Conservation (phyloP, 2,329 filamentous ascomycete species). For the Lecanoromycetidae sp. region DNA sequence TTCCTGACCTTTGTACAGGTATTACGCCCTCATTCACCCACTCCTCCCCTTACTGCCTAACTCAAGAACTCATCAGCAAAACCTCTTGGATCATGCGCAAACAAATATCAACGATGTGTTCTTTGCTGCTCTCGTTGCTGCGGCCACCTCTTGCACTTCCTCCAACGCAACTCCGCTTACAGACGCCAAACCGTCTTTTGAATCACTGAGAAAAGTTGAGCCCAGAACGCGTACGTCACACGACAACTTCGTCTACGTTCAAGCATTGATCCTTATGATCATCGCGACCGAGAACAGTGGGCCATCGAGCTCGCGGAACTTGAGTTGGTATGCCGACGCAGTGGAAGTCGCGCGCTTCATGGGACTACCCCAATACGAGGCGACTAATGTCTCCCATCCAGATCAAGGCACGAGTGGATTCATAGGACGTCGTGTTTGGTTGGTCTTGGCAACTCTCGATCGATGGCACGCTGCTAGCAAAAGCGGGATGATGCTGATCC, state of each 20-base stretch:
- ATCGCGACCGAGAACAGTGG: slow-evolving; percentile 55
- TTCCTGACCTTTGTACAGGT: slow-evolving; percentile 35
- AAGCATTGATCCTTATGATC: slow-evolving; percentile 31
- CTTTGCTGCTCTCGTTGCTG: slow-evolving; percentile 47
- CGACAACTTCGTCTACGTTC: slow-evolving; percentile 30
- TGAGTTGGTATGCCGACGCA: slow-evolving; percentile 49
- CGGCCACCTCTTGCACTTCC: slow-evolving; percentile 29
- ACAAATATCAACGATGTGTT: slow-evolving; percentile 51
- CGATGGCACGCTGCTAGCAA: slow-evolving; percentile 61
- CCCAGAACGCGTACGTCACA: neutral
- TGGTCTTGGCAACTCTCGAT: slow-evolving; percentile 58
- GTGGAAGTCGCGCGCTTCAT: slow-evolving; percentile 54
- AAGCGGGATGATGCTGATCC: slow-evolving; percentile 50
- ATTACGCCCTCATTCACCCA: slow-evolving; percentile 53
- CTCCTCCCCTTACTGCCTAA: slow-evolving; percentile 54
- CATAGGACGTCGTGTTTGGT: slow-evolving; percentile 55
- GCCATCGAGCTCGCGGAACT: slow-evolving; percentile 35
- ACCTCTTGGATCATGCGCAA: slow-evolving; percentile 47
- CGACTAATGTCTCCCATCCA: slow-evolving; percentile 24
- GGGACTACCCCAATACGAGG: slow-evolving; percentile 32
- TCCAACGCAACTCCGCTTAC: neutral
- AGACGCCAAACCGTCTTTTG: too few species aligned
- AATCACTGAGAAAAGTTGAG: too few species aligned
- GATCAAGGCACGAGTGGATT: slow-evolving; percentile 34
- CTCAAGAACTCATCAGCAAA: slow-evolving; percentile 41